Evolutionary conservation across 1,284 basidiomycete species (phyloP).

Genomic region (Ganoderma multipileum): DNA sequence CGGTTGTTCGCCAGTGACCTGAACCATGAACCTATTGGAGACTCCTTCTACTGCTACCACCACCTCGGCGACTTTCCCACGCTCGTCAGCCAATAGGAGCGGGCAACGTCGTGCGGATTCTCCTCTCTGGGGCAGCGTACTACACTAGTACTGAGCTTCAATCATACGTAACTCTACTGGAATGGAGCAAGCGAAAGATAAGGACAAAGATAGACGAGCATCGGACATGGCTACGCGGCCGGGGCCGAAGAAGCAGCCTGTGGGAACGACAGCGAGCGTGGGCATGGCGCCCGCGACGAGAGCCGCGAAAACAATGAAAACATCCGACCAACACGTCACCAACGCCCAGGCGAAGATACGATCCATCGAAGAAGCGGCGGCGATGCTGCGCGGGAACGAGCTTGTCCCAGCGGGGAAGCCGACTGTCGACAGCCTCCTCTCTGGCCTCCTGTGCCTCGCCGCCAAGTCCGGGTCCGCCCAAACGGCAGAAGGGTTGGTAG

Average conservation of each 20-base stretch:
- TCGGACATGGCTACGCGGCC: not conserved
- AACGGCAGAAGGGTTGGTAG: not conserved
- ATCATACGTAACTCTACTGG: too few relatives aligned
- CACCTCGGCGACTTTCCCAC: not conserved
- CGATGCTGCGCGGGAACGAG: accelerated
- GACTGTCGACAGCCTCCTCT: not conserved
- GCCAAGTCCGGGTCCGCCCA: not conserved
- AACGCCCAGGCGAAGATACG: not conserved
- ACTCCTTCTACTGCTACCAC: not conserved
- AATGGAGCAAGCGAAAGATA: not conserved
- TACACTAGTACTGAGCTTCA: too few relatives aligned
- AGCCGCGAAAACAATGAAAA: not conserved
- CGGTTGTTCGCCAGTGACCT: too few relatives aligned
- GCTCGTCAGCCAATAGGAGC: not conserved
- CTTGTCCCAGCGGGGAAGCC: not conserved
- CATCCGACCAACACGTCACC: not conserved
- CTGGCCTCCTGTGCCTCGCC: not conserved
- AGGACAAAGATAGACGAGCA: not conserved
- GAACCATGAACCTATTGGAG: too few relatives aligned
- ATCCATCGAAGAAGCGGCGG: not conserved
- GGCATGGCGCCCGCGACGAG: not conserved
- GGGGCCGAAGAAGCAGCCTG: not conserved
- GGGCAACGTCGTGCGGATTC: not conserved
- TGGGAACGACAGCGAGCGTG: not conserved
- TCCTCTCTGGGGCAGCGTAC: not conserved